These are phyloP conservation scores for Aspergillus amoenus DNA, from an alignment of 2,329 filamentous ascomycete species.

Conservation along the genomic window DNA sequence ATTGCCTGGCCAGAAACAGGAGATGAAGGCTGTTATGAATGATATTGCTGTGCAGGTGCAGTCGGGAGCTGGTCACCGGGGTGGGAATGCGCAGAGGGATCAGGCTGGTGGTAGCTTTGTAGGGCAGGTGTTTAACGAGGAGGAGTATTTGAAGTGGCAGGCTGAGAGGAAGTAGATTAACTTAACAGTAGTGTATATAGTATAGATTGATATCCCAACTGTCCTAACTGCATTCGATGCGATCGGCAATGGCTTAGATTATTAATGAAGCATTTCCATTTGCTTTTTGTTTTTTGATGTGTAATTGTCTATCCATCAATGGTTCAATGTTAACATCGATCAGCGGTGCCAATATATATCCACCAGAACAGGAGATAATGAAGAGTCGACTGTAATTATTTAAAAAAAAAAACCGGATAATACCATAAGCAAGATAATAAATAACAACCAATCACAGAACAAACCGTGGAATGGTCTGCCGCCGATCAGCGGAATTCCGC, in stretches of 20 bases:
- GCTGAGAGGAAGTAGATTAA: not conserved
- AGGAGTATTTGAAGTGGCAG: not conserved
- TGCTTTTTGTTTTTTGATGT: too few species aligned
- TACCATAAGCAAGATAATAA: too few species aligned
- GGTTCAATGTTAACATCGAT: too few species aligned
- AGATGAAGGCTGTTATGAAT: not conserved
- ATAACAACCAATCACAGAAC: not conserved
- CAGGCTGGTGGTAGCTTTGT: not conserved
- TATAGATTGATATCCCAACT: not conserved
- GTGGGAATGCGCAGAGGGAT: not conserved
- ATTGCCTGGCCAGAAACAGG: not conserved
- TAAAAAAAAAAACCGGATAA: too few species aligned
- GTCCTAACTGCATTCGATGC: not conserved
- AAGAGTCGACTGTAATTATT: too few species aligned
- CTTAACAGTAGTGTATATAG: not conserved
- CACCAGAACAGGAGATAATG: too few species aligned
- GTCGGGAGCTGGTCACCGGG: not conserved
- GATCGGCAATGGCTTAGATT: not conserved
- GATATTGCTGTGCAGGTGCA: not conserved
- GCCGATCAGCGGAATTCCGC: not conserved
- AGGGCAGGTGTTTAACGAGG: not conserved
- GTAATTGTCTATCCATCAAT: too few species aligned
- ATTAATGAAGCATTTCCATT: too few species aligned
- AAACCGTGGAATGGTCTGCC: not conserved
- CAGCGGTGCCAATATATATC: too few species aligned